A percentile compares a stretch with the other conserved stretches of the same genome.
phyloP scores from a whole-genome alignment of 805 yeast genomes.

The Schizosaccharomyces pombe region ASM294v3 CU329670.1:2239501-2240000 shows the following conservation, averaged over 20 bases:
- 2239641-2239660: not conserved
- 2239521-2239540: too few species aligned
- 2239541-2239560: not conserved
- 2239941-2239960: not conserved
- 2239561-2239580: not conserved
- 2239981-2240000: not conserved
- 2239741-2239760: not conserved
- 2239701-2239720: not conserved
- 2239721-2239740: not conserved
- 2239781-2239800: constrained; percentile 1
- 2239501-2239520: too few species aligned
- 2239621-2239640: not conserved
- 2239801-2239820: not conserved
- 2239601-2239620: not conserved
- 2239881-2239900: too few species aligned
- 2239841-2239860: not conserved
- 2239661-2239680: not conserved
- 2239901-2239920: not conserved
- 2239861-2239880: not conserved
- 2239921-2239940: not conserved
- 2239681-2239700: not conserved
- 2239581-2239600: not conserved
- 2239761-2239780: not conserved
- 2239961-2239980: not conserved
- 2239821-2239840: not conserved